Evolutionary conservation across 1,139 yeast genomes (phyloP).

Genomic region (Yamadazyma songkhlaensis): DNA sequence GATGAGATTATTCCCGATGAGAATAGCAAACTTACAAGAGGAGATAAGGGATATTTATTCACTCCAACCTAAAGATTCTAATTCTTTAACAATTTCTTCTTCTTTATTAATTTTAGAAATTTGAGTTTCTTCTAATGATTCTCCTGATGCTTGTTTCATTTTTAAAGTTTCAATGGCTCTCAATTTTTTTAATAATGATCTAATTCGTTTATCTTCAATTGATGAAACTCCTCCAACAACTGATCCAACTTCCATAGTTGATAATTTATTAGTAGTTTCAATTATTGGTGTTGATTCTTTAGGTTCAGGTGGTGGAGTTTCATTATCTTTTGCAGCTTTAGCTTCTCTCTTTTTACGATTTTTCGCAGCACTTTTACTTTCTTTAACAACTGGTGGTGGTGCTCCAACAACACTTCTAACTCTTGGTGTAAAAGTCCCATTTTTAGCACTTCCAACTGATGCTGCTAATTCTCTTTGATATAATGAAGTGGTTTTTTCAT

Average conservation of each 20-base stretch:
- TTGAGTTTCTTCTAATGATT: conserved; percentile 89
- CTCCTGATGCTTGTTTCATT: conserved; percentile 81
- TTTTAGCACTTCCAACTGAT: conserved; percentile 18
- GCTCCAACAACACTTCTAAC: conserved; percentile 43
- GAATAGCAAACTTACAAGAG: neutral
- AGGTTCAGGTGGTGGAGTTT: conserved; percentile 16
- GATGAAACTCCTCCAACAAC: conserved; percentile 64
- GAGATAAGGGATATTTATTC: conserved; percentile 17
- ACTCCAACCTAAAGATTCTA: conserved; percentile 71
- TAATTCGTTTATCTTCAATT: conserved; percentile 85
- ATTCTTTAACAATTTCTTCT: conserved; percentile 70
- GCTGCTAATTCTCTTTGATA: conserved; percentile 54
- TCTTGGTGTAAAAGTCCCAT: conserved; percentile 21
- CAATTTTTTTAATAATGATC: conserved; percentile 86
- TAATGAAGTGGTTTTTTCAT: conserved; percentile 43
- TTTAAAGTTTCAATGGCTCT: conserved; percentile 91
- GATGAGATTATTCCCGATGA: too few species aligned
- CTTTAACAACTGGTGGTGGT: conserved; percentile 39
- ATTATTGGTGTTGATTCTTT: conserved; percentile 9
- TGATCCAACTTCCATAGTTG: conserved; percentile 18
- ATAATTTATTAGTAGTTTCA: conserved; percentile 5
- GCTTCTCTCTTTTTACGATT: conserved; percentile 75
- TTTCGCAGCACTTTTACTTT: conserved; percentile 66
- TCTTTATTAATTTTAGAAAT: conserved; percentile 86
- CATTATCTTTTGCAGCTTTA: conserved; percentile 19